phyloP scores from a whole-genome alignment of 1,284 basidiomycete genomes.

The Kwoniella shivajii region DNA sequence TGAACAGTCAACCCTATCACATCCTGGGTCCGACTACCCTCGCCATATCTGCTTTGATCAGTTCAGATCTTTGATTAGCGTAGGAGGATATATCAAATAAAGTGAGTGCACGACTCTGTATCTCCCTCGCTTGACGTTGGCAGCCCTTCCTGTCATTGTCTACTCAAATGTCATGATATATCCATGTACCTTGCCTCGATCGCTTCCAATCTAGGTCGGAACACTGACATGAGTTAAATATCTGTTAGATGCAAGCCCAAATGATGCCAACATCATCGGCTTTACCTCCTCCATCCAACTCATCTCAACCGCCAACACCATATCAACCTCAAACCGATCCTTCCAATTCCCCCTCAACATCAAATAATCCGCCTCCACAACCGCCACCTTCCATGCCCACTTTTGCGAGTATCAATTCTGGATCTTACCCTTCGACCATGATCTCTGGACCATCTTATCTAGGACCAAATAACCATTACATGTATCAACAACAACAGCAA shows the following conservation, averaged over 20 bases:
- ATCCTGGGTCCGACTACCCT: too few relatives aligned
- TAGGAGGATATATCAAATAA: too few relatives aligned
- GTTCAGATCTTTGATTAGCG: too few relatives aligned
- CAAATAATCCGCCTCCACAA: constrained; percentile 13
- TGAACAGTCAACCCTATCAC: too few relatives aligned
- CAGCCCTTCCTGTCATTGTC: too few relatives aligned
- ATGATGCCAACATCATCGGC: constrained; percentile 12
- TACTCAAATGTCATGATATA: too few relatives aligned
- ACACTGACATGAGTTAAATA: not conserved
- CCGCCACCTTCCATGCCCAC: constrained; percentile 17
- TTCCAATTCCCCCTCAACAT: constrained; percentile 11
- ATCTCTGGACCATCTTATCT: constrained; percentile 8
- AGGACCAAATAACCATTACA: not conserved
- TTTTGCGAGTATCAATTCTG: constrained; percentile 10
- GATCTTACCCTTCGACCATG: not conserved
- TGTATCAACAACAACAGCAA: constrained; percentile 8
- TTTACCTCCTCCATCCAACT: constrained; percentile 5
- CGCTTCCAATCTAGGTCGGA: not conserved
- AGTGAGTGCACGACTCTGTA: too few relatives aligned
- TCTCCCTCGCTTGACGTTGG: too few relatives aligned
- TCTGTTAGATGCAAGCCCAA: constrained; percentile 22
- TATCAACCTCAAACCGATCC: constrained; percentile 14
- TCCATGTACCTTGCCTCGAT: not conserved
- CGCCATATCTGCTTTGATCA: too few relatives aligned
- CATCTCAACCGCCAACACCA: constrained; percentile 5